Base-by-base conservation (phyloP, 2,329 filamentous ascomycete genomes). In the Colletotrichum navitas region DNA sequence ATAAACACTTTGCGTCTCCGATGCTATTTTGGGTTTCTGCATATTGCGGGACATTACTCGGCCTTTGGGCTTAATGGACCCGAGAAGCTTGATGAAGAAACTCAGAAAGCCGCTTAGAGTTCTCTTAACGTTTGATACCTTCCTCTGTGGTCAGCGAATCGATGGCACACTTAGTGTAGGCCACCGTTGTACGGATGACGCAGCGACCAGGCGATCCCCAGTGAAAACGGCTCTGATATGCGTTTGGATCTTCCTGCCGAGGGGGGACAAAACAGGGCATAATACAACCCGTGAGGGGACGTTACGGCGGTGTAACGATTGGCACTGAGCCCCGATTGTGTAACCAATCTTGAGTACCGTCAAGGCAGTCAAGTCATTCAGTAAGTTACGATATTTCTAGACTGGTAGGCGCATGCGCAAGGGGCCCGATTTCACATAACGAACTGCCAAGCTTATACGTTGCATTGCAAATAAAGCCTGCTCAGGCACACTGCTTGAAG, bases 161-260 rank as follows among this genome's bases (percentile, higher is more conserved):
- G 54, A 16, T 41, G 34, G 54, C 34, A 34, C 36, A 26, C 12
- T 21, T 24, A 2, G n/a, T 29, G n/a, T 34, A 52, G 51, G 47
- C 24, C 24, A 32, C 24, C 24, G 51, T 47, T 41, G 65, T 29
- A 52, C 24, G 14, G 59, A 45, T 71, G 69, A 68, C 65, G 59
- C 58, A 62, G 32, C 21, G 18, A 8, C 24, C 24, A 8, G 59
- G 32, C 59, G 68, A 68, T 68, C 68, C 24, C 36, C 1, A 12
- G 45, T 34, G 24, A 55, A 60, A 68, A 36, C 32, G 54, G 65
- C 6, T 47, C 41, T 43, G 59, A 68, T 71, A 26, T 41, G 59
- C 69, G 36, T 5, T 11, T 56, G 7, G 45, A 21, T 63, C 24
- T 21, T 49, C 24, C 21, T 51, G 41, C 32, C 36, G 60, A 60